Conservation (phyloP, 441 rosid species). For the Sinapis alba region DNA sequence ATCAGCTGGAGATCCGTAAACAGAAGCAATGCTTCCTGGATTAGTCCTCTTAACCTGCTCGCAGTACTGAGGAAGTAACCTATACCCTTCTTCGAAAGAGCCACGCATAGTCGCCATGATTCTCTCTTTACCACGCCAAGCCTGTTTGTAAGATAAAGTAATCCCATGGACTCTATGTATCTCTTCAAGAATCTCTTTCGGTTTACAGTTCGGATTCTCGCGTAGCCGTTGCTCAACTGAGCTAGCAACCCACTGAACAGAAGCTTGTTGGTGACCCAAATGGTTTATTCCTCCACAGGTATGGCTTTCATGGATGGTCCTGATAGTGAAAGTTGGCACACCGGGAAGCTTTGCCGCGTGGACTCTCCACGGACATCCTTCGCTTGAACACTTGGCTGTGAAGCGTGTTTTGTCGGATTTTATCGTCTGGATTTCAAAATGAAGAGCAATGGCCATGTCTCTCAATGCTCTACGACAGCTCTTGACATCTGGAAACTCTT, state of each 20-base stretch:
- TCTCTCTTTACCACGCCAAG: conserved; percentile 98
- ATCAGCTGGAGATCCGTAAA: conserved; percentile 71
- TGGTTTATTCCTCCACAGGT: conserved; percentile 90
- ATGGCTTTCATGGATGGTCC: conserved; percentile 85
- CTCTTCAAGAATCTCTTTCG: conserved; percentile 95
- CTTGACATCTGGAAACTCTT: conserved; percentile 93
- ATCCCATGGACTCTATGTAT: conserved; percentile 90
- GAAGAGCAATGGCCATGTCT: conserved; percentile 94
- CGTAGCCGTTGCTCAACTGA: conserved; percentile 87
- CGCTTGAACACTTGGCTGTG: conserved; percentile 93
- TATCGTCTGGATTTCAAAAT: conserved; percentile 92
- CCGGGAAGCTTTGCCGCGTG: conserved; percentile 97
- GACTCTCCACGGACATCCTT: conserved; percentile 96
- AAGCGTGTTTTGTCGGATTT: conserved; percentile 95
- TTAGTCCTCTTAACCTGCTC: conserved; percentile 88
- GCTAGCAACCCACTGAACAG: conserved; percentile 96
- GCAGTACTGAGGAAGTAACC: conserved; percentile 88
- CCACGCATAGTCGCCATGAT: conserved; percentile 97
- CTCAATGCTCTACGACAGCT: conserved; percentile 93
- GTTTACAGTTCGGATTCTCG: conserved; percentile 92
- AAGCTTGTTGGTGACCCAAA: conserved; percentile 97
- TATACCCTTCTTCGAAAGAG: conserved; percentile 94
- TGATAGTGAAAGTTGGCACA: conserved; percentile 88
- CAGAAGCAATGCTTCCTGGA: conserved; percentile 89
- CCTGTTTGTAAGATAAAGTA: conserved; percentile 93